phyloP scores from a whole-genome alignment of 306 rosid genomes.

The Lathyrus oleraceus region DNA sequence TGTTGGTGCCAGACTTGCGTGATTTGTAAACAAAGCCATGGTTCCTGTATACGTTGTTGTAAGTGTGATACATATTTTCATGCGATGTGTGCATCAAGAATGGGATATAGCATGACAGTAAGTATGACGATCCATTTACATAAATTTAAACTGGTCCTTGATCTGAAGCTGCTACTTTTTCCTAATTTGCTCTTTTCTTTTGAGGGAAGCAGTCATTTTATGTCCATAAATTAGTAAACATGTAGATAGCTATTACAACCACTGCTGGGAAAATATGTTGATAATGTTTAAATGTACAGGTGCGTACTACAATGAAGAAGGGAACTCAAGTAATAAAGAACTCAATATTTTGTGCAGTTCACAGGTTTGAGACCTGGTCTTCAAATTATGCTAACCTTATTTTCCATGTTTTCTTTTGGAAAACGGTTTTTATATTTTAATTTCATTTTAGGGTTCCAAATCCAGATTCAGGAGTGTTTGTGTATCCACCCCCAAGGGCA shows the following conservation, averaged over 20 bases:
- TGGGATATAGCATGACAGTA: constrained; percentile 91
- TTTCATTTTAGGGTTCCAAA: constrained; percentile 59
- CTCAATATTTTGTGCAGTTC: constrained; percentile 75
- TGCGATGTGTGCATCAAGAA: constrained; percentile 76
- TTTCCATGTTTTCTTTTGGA: not conserved
- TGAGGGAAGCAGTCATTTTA: not conserved
- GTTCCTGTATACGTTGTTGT: constrained; percentile 86
- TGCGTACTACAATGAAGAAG: constrained; percentile 70
- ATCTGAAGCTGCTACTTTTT: constrained; percentile 2
- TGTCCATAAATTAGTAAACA: not conserved
- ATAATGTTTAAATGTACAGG: constrained; percentile 56
- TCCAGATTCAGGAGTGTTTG: constrained; percentile 71
- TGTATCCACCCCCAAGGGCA: constrained; percentile 60
- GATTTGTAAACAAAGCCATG: constrained; percentile 85
- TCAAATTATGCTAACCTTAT: constrained; percentile 1
- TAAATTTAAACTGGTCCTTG: constrained; percentile 10
- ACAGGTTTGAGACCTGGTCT: constrained; percentile 59
- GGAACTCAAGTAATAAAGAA: constrained; percentile 62
- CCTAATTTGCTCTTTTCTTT: constrained; percentile 12
- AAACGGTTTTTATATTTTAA: constrained; percentile 5
- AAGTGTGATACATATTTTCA: constrained; percentile 94
- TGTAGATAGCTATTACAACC: not conserved
- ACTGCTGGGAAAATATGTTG: constrained; percentile 30
- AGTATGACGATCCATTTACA: constrained; percentile 39
- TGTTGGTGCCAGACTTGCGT: constrained; percentile 68